phyloP scores from a whole-genome alignment of 2,329 filamentous ascomycete species.

The Fusarium fracticaudum region DNA sequence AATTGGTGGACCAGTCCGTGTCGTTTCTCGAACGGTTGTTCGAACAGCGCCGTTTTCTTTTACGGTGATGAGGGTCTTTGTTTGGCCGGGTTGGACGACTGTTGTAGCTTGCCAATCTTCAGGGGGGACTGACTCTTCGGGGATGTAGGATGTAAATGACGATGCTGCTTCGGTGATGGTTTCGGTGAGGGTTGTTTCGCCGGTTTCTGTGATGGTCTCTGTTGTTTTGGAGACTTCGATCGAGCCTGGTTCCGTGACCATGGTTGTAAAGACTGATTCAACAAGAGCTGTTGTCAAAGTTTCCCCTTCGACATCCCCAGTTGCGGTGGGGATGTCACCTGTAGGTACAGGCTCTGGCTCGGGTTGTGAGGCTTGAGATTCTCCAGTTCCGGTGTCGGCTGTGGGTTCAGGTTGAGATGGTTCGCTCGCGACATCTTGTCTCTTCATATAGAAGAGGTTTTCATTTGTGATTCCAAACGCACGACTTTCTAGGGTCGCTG shows the following conservation, averaged over 20 bases:
- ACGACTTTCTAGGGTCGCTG: slow-evolving; percentile 17
- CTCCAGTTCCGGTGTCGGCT: not conserved
- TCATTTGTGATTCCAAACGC: not conserved
- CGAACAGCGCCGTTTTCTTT: slow-evolving; percentile 3
- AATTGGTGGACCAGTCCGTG: slow-evolving; percentile 11
- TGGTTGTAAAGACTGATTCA: slow-evolving; percentile 23
- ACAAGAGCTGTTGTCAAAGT: slow-evolving; percentile 23
- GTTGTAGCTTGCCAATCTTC: not conserved
- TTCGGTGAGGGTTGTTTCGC: not conserved
- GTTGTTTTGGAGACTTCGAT: not conserved
- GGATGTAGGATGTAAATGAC: not conserved
- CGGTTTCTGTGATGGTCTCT: slow-evolving; percentile 6
- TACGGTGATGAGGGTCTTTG: slow-evolving; percentile 6
- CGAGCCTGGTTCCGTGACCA: slow-evolving; percentile 6
- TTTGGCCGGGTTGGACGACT: not conserved
- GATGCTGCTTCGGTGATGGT: not conserved
- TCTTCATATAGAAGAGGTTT: slow-evolving; percentile 6
- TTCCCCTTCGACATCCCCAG: not conserved
- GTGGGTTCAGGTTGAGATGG: not conserved
- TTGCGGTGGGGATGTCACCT: not conserved
- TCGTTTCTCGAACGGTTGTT: slow-evolving; percentile 9
- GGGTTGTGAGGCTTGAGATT: not conserved
- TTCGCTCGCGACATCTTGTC: slow-evolving; percentile 10
- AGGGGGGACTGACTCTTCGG: not conserved
- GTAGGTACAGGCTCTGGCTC: not conserved